Base-by-base conservation (phyloP, 192 early-diverging fungal genomes). In the Rhizophagus clarus region DNA sequence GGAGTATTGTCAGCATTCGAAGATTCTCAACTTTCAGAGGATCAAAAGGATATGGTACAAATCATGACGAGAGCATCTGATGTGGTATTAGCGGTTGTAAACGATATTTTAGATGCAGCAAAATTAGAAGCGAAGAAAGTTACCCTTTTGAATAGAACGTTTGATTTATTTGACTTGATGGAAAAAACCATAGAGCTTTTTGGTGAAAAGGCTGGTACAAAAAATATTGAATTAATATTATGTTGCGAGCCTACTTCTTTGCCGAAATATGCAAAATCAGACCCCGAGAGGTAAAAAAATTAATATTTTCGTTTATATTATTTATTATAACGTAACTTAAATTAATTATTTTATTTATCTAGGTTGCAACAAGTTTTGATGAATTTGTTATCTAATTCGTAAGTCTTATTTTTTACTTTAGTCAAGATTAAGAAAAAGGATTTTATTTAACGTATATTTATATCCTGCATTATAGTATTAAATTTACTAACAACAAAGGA, bases 381-480 rank as follows among this genome's bases (percentile, higher is more conserved):
- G 78, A 91, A 91, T 74, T 64, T 91, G 28, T 83, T 89, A 12
- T 83, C 86, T 6, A 91, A 91, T 80, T 85, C 89, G 32, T 78
- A 68, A 78, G 76, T 64, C 3, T 37, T 76, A 34, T 15, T n/a
- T n/a, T n/a, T n/a, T n/a, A 51, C 7, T 14, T 49, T 26, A 20
- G 22, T 37, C n/a, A n/a, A n/a, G n/a, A n/a, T n/a, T n/a, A n/a
- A n/a, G n/a, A n/a, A n/a, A n/a, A n/a, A n/a, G n/a, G n/a, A n/a
- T n/a, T n/a, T n/a, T n/a, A n/a, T n/a, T n/a, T n/a, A n/a, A n/a
- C n/a, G n/a, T n/a, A n/a, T n/a, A n/a, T n/a, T n/a, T n/a, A n/a
- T n/a, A 32, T 68, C 15, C 12, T 69, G 4, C 15, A 7, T 26
- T 60, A 61, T 28, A 71, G 67, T 0, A 72, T 88, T 24, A 89